A percentile compares a stretch with the other conserved stretches of the same genome.
Conservation (phyloP, 2,329 filamentous ascomycete genomes). For the Ceratocystis destructans region DNA sequence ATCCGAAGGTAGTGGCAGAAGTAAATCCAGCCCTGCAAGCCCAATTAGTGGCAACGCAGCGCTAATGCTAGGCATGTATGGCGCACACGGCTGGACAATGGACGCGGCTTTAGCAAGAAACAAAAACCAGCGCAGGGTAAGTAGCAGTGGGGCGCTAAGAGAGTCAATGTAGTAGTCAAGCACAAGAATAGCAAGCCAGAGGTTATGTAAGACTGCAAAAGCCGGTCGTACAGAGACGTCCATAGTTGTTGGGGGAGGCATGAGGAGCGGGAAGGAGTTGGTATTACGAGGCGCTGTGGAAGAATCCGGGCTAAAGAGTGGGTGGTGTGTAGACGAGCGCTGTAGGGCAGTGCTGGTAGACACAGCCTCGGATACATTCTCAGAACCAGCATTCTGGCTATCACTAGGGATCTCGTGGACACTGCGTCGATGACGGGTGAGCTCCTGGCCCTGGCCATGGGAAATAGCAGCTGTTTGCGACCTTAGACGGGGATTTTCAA, state of each 20-base stretch:
- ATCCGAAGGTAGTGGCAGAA: slow-evolving; percentile 24
- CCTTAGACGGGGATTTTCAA: slow-evolving; percentile 23
- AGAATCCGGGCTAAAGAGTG: slow-evolving; percentile 19
- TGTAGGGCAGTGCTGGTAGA: not conserved
- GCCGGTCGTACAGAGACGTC: not conserved
- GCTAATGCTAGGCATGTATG: slow-evolving; percentile 51
- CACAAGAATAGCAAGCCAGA: not conserved
- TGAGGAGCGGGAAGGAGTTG: slow-evolving; percentile 18
- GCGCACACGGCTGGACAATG: slow-evolving; percentile 55
- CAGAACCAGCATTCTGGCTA: not conserved
- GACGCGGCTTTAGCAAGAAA: slow-evolving; percentile 57
- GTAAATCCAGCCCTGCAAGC: slow-evolving; percentile 55
- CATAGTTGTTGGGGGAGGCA: slow-evolving; percentile 12
- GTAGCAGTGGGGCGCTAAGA: slow-evolving; percentile 10
- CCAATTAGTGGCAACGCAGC: slow-evolving; percentile 54
- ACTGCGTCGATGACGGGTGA: not conserved
- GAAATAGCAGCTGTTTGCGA: slow-evolving; percentile 6
- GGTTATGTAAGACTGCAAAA: not conserved
- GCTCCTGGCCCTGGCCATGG: not conserved
- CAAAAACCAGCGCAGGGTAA: slow-evolving; percentile 40
- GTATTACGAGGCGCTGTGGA: slow-evolving; percentile 20
- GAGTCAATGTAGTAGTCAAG: slow-evolving; percentile 1
- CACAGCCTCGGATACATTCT: no score
- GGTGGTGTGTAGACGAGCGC: slow-evolving; percentile 21
- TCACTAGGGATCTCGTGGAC: not conserved